phyloP scores from a whole-genome alignment of 2,329 filamentous ascomycete species.

The Microsporum canis region DNA sequence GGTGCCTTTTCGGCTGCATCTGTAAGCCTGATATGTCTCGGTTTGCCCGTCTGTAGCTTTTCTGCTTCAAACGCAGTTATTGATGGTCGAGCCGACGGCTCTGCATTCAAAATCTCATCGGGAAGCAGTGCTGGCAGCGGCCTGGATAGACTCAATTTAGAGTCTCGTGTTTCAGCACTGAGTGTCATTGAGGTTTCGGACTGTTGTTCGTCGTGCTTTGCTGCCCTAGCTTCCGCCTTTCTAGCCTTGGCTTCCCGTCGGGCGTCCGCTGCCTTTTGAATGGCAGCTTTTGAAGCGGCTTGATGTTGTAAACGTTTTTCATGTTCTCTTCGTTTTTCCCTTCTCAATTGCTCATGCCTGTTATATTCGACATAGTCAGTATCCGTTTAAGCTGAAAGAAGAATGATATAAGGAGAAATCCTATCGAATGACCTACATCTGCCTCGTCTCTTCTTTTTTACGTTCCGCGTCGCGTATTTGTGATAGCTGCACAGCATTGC shows the following conservation, averaged over 20 bases:
- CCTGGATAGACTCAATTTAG: slow-evolving; percentile 14
- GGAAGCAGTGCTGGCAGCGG: slow-evolving; percentile 42
- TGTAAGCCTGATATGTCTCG: slow-evolving; percentile 27
- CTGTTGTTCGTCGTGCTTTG: slow-evolving; percentile 24
- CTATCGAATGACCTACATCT: slow-evolving; percentile 23
- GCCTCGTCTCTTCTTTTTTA: slow-evolving; percentile 27
- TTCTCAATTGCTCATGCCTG: slow-evolving; percentile 30
- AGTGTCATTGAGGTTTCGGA: slow-evolving; percentile 34
- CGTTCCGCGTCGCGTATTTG: slow-evolving; percentile 31
- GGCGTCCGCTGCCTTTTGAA: slow-evolving; percentile 16
- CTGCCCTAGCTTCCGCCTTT: not conserved
- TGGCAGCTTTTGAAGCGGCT: slow-evolving; percentile 22
- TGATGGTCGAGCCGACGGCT: slow-evolving; percentile 34
- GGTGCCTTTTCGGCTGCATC: slow-evolving; percentile 38
- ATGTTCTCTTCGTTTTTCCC: slow-evolving; percentile 31
- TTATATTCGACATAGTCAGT: not conserved
- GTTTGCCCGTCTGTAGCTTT: slow-evolving; percentile 22
- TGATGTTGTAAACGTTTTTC: slow-evolving; percentile 31
- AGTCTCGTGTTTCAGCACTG: slow-evolving; percentile 28
- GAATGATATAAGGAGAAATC: slow-evolving; percentile 14
- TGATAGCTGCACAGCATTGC: slow-evolving; percentile 30
- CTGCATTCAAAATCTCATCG: slow-evolving; percentile 40
- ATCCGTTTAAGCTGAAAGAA: not conserved
- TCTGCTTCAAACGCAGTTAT: slow-evolving; percentile 32
- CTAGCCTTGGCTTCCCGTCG: slow-evolving; percentile 1